Evolutionary conservation across 2,329 filamentous ascomycete genomes (phyloP).

Genomic region (Verticillium isaacii): DNA sequence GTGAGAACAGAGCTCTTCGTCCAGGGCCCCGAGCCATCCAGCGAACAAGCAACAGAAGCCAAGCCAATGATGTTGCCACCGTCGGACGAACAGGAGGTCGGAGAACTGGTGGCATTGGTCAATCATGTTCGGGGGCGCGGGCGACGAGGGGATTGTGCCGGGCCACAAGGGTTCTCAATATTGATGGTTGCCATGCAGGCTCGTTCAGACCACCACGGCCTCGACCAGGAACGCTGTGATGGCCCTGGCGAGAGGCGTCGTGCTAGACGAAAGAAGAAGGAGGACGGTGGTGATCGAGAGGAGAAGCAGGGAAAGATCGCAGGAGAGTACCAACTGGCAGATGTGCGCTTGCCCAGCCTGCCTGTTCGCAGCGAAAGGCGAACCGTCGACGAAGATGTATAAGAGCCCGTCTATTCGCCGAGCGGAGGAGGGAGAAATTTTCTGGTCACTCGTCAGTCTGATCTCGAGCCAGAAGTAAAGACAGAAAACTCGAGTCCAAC

Average conservation of each 20-base stretch:
- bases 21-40: not conserved
- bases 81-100: not conserved
- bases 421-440: not conserved
- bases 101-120: not conserved
- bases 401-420: not conserved
- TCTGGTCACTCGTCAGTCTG: not conserved
- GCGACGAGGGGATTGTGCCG: not conserved
- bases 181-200: not conserved
- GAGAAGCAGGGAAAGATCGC: not conserved
- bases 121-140: not conserved
- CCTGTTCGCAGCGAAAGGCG: not conserved
- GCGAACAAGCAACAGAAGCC: not conserved
- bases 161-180: slow-evolving; percentile 2
- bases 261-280: not conserved
- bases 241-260: not conserved
- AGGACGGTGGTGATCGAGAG: not conserved
- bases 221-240: not conserved
- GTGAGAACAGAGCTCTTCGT: not conserved
- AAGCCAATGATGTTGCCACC: not conserved
- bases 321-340: not conserved
- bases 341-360: not conserved
- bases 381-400: not conserved
- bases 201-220: not conserved
- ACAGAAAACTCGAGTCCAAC: not conserved
- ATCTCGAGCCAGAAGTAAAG: not conserved